Base-by-base conservation (phyloP, 164 flowering plant species). In the Macadamia integrifolia region DNA sequence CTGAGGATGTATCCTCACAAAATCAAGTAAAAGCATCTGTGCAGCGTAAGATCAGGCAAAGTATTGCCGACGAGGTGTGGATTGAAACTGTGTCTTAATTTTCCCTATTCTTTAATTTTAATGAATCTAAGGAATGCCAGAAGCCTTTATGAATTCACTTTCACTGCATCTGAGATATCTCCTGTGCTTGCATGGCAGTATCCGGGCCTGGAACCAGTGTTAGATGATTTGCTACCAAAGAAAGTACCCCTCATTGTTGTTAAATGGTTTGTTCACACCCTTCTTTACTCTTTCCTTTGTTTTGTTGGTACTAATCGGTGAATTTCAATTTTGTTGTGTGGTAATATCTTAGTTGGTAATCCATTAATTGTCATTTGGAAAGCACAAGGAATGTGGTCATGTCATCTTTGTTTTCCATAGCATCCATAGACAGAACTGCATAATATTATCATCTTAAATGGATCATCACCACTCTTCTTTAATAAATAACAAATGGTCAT, bases 1-100 rank as follows among this genome's bases (percentile, higher is more conserved):
- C 72, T 40, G 99, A 94, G 76, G 99, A 94, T 10, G 92, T 94
- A n/a, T 92, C 99, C 6, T 75, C 88, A 28, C 99, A 94, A 70
- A 94, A 94, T 81, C 99, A 94, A 86, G 98, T 94, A n/a, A 94
- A 94, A 85, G 99, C 99, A 66, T 94, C 99, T 64, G 97, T 94
- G 44, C 99, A 94, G 63, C 85, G 99, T 32, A 94, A 78, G 81
- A 94, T 94, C 53, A 86, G 98, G 28, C 95, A 89, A 72, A 90
- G 98, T 72, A 92, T 94, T 77, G 92, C 96, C 3, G 99, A 94
- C 46, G 97, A 94, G 98, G 99, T 89, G 76, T 71, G 52, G 52
- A n/a, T 31, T 65, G 40, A 28, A 46, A 12, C 9, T 60, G 55
- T 8, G 17, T 18, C 5, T 23, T 60, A 11, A 29, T 9, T 40